phyloP scores from a whole-genome alignment of 371 early-diverging fungal species.

The Capniomyces stellatus region DNA sequence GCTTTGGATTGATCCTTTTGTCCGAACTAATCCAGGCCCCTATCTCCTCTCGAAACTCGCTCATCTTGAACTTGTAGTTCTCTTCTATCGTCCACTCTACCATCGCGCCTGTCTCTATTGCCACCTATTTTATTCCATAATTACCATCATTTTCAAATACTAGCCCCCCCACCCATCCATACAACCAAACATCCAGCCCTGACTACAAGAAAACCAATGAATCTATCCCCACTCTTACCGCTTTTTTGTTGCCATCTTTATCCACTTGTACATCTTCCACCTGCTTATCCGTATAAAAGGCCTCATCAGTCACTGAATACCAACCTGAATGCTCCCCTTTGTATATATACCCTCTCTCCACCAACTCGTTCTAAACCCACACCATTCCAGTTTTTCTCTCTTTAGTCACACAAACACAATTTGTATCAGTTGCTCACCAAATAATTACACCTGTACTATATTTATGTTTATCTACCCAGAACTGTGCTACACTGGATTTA shows the following conservation, averaged over 20 bases:
- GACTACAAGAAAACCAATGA: too few species aligned
- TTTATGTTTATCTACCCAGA: conserved; percentile 59
- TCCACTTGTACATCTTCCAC: conserved; percentile 36
- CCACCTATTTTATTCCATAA: conserved; percentile 14
- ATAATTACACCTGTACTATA: too few species aligned
- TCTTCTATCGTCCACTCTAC: conserved; percentile 84
- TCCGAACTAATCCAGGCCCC: conserved; percentile 8
- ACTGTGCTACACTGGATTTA: conserved; percentile 36
- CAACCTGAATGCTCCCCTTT: conserved; percentile 85
- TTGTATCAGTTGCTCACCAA: too few species aligned
- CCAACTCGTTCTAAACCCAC: conserved; percentile 34
- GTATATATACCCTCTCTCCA: conserved; percentile 63
- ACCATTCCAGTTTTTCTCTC: too few species aligned
- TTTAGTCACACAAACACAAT: too few species aligned
- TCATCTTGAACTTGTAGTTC: conserved; percentile 80
- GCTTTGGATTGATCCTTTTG: conserved; percentile 7
- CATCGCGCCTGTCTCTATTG: conserved; percentile 62
- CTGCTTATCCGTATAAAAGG: conserved; percentile 62
- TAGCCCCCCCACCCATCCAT: too few species aligned
- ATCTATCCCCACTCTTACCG: too few species aligned
- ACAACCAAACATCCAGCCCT: too few species aligned
- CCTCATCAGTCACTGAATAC: conserved; percentile 93
- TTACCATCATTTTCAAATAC: background rate
- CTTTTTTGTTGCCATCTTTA: too few species aligned
- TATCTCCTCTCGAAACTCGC: conserved; percentile 38